These are phyloP conservation scores for Sonneratia caseolaris DNA, from an alignment of 345 rosid species.

Conservation along the genomic window DNA sequence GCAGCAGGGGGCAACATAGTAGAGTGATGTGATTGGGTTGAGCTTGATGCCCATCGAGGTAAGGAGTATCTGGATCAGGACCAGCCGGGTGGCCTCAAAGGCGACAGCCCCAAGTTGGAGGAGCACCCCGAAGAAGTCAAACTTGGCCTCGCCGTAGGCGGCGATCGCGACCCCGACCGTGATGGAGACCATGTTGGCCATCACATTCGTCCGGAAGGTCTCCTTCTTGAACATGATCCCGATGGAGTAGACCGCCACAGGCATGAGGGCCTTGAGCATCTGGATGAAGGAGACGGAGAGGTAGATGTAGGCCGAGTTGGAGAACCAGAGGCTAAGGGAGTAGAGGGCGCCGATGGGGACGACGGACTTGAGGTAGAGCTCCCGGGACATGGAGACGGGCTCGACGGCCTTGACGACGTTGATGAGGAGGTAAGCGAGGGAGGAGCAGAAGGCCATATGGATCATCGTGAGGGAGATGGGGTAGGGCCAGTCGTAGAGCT, in stretches of 20 bases:
- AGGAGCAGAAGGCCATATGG: constrained; percentile 93
- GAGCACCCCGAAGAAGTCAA: constrained; percentile 81
- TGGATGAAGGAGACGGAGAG: constrained; percentile 80
- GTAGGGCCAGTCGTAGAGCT: constrained; percentile 94
- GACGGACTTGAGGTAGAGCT: constrained; percentile 67
- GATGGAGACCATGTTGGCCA: constrained; percentile 64
- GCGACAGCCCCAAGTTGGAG: constrained; percentile 87
- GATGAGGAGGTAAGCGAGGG: constrained; percentile 73
- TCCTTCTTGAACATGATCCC: constrained; percentile 66
- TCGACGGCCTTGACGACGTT: constrained; percentile 82
- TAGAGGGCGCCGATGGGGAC: constrained; percentile 91
- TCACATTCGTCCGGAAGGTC: constrained; percentile 53
- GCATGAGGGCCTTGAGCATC: constrained; percentile 52
- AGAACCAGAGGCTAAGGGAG: constrained; percentile 86
- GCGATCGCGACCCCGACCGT: constrained; percentile 31
- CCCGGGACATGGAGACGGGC: constrained; percentile 75
- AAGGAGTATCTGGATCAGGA: constrained; percentile 85
- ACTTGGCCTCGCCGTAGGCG: constrained; percentile 38
- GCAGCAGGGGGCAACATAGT: constrained; percentile 90
- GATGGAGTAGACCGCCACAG: constrained; percentile 90
- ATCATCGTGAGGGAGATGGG: constrained; percentile 96
- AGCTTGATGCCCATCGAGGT: constrained; percentile 69
- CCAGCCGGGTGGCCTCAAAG: constrained; percentile 89
- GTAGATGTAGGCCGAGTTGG: constrained; percentile 92
- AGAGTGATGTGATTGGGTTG: constrained; percentile 77